Percentiles rank a stretch among this genome's conserved stretches.
Conservation (phyloP, 148 eudicot species). For the Camellia sinensis region DNA sequence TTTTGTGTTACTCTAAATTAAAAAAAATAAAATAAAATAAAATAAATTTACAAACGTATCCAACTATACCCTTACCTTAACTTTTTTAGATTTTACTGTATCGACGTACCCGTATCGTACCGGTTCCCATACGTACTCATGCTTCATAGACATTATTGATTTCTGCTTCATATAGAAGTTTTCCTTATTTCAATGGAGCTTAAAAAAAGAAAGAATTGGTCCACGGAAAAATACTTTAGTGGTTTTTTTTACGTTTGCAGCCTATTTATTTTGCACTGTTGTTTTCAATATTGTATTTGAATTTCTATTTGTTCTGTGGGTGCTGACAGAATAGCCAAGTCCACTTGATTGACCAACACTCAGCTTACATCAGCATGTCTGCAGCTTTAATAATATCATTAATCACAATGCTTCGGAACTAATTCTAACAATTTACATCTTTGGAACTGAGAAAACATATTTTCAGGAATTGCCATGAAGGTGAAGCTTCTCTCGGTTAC, state of each 20-base stretch:
- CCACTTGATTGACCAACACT: neutral
- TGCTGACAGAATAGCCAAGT: neutral
- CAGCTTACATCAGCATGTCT: neutral
- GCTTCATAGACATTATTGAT: neutral
- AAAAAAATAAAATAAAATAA: too few species aligned
- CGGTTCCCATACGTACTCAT: too few species aligned
- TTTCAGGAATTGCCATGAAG: neutral
- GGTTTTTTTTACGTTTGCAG: too few species aligned
- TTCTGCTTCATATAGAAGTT: neutral
- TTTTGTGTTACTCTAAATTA: too few species aligned
- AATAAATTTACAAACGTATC: too few species aligned
- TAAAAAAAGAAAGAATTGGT: neutral
- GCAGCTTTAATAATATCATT: neutral
- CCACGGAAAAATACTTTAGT: too few species aligned
- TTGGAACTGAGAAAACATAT: neutral
- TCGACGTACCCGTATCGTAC: too few species aligned
- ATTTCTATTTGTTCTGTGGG: too few species aligned
- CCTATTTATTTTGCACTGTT: neutral
- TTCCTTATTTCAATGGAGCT: neutral
- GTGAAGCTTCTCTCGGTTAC: neutral
- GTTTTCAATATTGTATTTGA: neutral
- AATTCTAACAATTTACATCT: neutral
- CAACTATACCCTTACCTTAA: too few species aligned
- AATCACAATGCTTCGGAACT: neutral
- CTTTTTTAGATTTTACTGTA: too few species aligned